These are phyloP conservation scores for Apiospora kogelbergensis DNA, from an alignment of 2,329 filamentous ascomycete species.

Conservation along the genomic window DNA sequence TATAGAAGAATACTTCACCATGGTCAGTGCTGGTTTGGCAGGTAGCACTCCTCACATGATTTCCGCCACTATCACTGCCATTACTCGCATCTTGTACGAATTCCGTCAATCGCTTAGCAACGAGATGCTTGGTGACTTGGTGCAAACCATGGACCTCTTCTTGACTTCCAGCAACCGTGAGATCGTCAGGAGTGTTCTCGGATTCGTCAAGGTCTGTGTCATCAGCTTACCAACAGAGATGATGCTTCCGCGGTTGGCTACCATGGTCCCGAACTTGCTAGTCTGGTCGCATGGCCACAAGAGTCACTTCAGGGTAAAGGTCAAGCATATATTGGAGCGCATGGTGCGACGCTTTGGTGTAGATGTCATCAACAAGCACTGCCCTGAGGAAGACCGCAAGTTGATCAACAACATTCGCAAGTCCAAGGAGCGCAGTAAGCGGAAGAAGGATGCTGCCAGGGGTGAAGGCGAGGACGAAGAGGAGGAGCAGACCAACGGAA, in stretches of 20 bases:
- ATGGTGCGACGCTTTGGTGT: conserved; percentile 91
- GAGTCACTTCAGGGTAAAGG: conserved; percentile 92
- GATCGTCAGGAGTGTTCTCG: conserved; percentile 90
- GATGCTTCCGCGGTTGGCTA: conserved; percentile 73
- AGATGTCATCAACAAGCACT: conserved; percentile 74
- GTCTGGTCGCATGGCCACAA: conserved; percentile 98
- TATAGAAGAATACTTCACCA: conserved; percentile 95
- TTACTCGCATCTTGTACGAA: conserved; percentile 91
- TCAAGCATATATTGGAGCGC: conserved; percentile 95
- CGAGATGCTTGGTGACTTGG: conserved; percentile 75
- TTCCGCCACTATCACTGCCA: conserved; percentile 90
- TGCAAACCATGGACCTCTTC: conserved; percentile 95
- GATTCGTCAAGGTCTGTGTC: conserved; percentile 95
- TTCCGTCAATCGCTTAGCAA: conserved; percentile 72
- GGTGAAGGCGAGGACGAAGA: conserved; percentile 51
- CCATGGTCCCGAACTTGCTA: conserved; percentile 85
- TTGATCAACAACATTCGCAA: conserved; percentile 94
- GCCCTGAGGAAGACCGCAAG: conserved; percentile 85
- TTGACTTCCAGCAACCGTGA: conserved; percentile 95
- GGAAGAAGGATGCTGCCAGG: conserved; percentile 73
- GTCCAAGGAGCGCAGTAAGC: conserved; percentile 86
- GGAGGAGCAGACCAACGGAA: conserved; percentile 48
- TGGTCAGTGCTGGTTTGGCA: conserved; percentile 94
- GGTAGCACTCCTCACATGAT: conserved; percentile 96
- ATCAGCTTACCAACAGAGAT: conserved; percentile 79